Base-by-base conservation (phyloP, 768 basidiomycete genomes). In the Suillus americanus region DNA sequence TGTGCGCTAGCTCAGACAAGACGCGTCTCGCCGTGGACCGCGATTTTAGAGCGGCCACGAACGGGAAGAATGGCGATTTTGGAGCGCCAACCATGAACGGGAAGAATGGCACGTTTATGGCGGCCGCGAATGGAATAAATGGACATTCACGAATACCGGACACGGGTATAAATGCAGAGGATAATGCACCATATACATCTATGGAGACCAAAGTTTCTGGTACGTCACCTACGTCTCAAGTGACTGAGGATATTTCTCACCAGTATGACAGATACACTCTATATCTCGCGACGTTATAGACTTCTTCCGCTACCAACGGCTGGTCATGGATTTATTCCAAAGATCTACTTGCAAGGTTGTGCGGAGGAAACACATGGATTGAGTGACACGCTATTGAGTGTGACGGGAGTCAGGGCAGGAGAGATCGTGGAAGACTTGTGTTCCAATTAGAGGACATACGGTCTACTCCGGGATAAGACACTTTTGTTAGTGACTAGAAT, bases 371-470 rank as follows among this genome's bases (percentile, higher is more conserved):
- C 78, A 12, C 79, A 80, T 57, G 79, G 79, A 3, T 68, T 80
- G 59, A 75, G 75, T 53, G 79, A 86, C 65, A 83, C 83, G 13
- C 69, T 86, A 23, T 68, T 85, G 64, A 85, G 82, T 64, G 79
- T 82, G 18, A 57, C 81, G 10, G 77, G 79, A 25, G 69, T 80
- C 43, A 74, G 82, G 53, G 80, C 83, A 14, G 82, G 82, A 48
- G 80, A 83, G 68, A 78, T 83, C 8, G 73, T 83, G 20, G 75
- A 70, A 12, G 83, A 83, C 70, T 66, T 77, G 59, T 68, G 70
- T 56, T 40, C 41, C 16, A 50, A 63, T 55, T 37, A 14, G 10
- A 20, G 20, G n/a, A 37, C 7, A 5, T 37, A 6, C n/a, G 5
- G 2, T 40, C 13, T 16, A 14, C 14, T n/a, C 14, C 14, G n/a